Base-by-base conservation (phyloP, 495 filamentous ascomycete species). In the Lindgomyces ingoldianus region DNA sequence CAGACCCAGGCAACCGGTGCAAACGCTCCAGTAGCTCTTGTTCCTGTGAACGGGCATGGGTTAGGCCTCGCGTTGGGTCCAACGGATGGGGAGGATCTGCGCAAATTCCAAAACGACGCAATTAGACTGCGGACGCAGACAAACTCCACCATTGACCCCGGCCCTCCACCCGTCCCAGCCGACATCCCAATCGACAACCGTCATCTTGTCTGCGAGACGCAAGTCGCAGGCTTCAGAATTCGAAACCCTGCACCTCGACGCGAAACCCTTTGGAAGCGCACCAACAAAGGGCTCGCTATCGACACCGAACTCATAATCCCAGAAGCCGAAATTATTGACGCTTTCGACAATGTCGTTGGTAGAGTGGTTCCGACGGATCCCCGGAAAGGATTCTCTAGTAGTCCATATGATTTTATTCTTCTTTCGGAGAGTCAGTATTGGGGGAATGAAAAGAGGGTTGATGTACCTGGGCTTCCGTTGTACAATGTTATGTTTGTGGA, bases 341-440 rank as follows among this genome's bases (percentile, higher is more conserved):
- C 8, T 8, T 47, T n/a, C 21, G 45, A 47, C n/a, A 47, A 47
- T 4, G 45, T 47, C 4, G 45, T 47, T 47, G 45, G 45, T 4
- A 4, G 45, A n/a, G 4, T 24, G 8, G 21, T 47, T n/a, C 45
- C 45, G 8, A 47, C 45, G 16, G 45, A 47, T 24, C 16, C 45
- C 6, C 6, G 45, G 21, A 47, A 47, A n/a, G 21, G 45, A 4
- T 24, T 24, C 6, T 47, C 45, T 4, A 47, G 45, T n/a, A n/a
- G 21, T 8, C 45, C n/a, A 8, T 18, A 47, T 47, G 6, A 8
- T 24, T 47, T 47, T n/a, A 47, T 47, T 18, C n/a, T 47, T 4
- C 45, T 47, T n/a, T 47, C 45, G 4, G 45, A 47, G 45, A 47
- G 45, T 47, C 45, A 47, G 45, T 47, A 47, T 24, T 47, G 45